Conservation (phyloP, 2,329 filamentous ascomycete genomes). For the Orbilia ellipsospora region DNA sequence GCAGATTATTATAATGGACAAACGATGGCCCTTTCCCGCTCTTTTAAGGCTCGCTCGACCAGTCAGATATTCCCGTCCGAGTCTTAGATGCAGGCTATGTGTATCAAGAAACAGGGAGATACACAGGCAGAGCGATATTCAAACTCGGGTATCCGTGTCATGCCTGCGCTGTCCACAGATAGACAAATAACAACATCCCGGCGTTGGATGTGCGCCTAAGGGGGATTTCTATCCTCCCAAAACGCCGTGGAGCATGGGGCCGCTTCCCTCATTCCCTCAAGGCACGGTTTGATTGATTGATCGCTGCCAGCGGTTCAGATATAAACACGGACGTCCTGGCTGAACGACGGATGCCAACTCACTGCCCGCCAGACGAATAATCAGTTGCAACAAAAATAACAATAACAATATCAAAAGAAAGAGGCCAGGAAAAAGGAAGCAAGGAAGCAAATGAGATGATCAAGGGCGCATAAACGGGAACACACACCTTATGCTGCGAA, state of each 20-base stretch:
- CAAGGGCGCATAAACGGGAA: constrained; percentile 49
- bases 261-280: constrained; percentile 14
- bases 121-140: constrained; percentile 12
- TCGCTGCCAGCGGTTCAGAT: constrained; percentile 9
- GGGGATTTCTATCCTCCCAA: constrained; percentile 29
- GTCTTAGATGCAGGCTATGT: constrained; percentile 25
- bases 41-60: constrained; percentile 10
- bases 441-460: constrained; percentile 23
- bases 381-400: constrained; percentile 26
- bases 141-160: constrained; percentile 40
- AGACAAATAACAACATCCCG: constrained; percentile 51
- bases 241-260: constrained; percentile 52
- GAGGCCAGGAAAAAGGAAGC: constrained; percentile 49
- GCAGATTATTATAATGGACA: not conserved
- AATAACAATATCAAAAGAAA: constrained; percentile 24
- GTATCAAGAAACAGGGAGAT: constrained; percentile 44
- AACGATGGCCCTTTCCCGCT: constrained; percentile 10
- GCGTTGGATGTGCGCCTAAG: constrained; percentile 45
- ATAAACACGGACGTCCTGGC: not conserved
- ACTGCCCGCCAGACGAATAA: constrained; percentile 29
- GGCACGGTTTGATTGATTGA: constrained; percentile 26
- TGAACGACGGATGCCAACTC: constrained; percentile 43
- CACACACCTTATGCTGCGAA: constrained; percentile 42
- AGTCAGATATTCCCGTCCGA: constrained; percentile 15
- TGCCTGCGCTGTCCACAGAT: constrained; percentile 48